Evolutionary conservation across 2,329 filamentous ascomycete species (phyloP).

Genomic region (Colletotrichum trifolii): DNA sequence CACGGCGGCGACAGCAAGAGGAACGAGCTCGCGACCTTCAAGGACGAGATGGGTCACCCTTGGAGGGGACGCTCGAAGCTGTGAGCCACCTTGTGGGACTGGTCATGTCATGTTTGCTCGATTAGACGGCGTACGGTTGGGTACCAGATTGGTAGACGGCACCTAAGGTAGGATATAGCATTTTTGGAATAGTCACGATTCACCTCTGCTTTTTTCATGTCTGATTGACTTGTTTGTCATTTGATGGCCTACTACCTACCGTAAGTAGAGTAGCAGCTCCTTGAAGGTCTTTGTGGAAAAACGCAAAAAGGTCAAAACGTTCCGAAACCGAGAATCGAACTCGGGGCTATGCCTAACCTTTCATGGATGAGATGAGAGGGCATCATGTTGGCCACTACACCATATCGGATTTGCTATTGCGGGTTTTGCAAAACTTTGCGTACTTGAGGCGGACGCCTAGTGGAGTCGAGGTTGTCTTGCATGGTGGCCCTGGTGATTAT

Average conservation of each 20-base stretch:
- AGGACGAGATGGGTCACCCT: slow-evolving; percentile 48
- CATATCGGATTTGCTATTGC: slow-evolving; percentile 23
- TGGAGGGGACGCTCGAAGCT: slow-evolving; percentile 34
- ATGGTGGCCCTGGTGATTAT: not conserved
- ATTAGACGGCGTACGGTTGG: slow-evolving; percentile 6
- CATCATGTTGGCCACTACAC: slow-evolving; percentile 35
- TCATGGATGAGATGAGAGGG: slow-evolving; percentile 17
- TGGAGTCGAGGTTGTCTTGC: slow-evolving; percentile 5
- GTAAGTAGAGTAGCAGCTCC: too few species aligned
- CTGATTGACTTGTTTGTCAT: too few species aligned
- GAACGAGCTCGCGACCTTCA: slow-evolving; percentile 52
- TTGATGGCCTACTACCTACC: too few species aligned
- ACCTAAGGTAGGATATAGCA: slow-evolving; percentile 8
- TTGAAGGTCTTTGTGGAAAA: not conserved
- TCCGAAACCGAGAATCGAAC: slow-evolving; percentile 35
- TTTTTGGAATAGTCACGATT: slow-evolving; percentile 11
- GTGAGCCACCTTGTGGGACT: not conserved
- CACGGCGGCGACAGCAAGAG: slow-evolving; percentile 57
- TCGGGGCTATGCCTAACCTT: slow-evolving; percentile 35
- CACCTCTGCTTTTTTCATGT: not conserved
- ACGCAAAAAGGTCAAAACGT: not conserved
- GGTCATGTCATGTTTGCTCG: too few species aligned
- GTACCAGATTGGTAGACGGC: not conserved
- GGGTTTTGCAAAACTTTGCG: not conserved
- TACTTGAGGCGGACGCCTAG: not conserved